Conservation (phyloP, 352 stramenopile species). For the Pythium rishiriense region DNA sequence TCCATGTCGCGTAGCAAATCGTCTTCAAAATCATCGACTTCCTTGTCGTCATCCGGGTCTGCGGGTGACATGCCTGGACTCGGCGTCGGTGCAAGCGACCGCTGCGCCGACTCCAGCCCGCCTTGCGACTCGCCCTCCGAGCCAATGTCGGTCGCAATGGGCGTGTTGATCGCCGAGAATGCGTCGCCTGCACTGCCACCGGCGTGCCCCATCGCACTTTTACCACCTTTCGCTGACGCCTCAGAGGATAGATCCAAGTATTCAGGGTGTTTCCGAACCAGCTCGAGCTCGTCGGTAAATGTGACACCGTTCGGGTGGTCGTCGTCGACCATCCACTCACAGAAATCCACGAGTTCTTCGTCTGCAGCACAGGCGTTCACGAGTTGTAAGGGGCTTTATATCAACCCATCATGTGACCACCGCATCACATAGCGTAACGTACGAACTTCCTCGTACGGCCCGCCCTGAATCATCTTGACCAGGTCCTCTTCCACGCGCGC, state of each 20-base stretch:
- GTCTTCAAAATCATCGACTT: slow-evolving; percentile 77
- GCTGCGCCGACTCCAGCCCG: slow-evolving; percentile 61
- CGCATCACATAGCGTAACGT: slow-evolving; percentile 21
- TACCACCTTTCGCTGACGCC: slow-evolving; percentile 39
- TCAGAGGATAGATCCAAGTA: slow-evolving; percentile 68
- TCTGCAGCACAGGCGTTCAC: too few species aligned
- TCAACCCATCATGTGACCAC: background rate
- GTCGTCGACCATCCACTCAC: slow-evolving; percentile 85
- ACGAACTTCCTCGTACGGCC: slow-evolving; percentile 77
- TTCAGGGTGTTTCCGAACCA: slow-evolving; percentile 81
- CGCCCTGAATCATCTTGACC: slow-evolving; percentile 76
- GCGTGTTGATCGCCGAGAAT: slow-evolving; percentile 67
- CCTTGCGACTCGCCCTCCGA: slow-evolving; percentile 65
- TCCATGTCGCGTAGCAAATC: slow-evolving; percentile 77
- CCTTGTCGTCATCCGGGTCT: slow-evolving; percentile 64
- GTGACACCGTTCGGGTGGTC: slow-evolving; percentile 68
- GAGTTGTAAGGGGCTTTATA: background rate
- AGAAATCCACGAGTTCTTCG: slow-evolving; percentile 86
- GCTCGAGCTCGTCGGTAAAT: slow-evolving; percentile 79
- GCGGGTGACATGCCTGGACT: slow-evolving; percentile 52
- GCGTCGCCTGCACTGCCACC: slow-evolving; percentile 29
- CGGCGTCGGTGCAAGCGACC: slow-evolving; percentile 55
- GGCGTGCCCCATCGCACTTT: slow-evolving; percentile 22
- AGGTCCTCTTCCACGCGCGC: slow-evolving; percentile 81
- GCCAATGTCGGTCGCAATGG: slow-evolving; percentile 63